phyloP scores from a whole-genome alignment of 1,139 yeast genomes.

The Pneumocystis oryctolagi region DNA sequence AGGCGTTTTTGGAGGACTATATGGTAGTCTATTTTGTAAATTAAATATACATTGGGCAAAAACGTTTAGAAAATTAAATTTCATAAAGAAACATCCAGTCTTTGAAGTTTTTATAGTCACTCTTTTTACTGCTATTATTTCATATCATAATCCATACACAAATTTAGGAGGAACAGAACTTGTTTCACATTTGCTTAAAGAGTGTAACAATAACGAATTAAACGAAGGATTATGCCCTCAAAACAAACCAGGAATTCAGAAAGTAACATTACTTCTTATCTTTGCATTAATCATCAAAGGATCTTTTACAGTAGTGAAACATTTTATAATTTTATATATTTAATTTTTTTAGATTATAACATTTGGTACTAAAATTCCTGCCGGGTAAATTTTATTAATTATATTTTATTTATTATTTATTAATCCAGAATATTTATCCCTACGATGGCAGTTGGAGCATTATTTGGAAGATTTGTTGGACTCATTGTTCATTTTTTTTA shows the following conservation, averaged over 20 bases:
- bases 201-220: neutral
- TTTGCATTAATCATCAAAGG: slow-evolving; percentile 16
- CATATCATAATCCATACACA: slow-evolving; percentile 41
- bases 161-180: slow-evolving; percentile 42
- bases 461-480: slow-evolving; percentile 44
- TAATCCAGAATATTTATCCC: slow-evolving; percentile 39
- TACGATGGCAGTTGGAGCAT: slow-evolving; percentile 53
- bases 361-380: slow-evolving; percentile 48
- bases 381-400: slow-evolving; percentile 27
- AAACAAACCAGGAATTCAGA: neutral
- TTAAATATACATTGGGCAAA: slow-evolving; percentile 39
- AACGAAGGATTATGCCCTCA: neutral
- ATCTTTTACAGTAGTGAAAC: slow-evolving; percentile 19
- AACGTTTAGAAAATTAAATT: slow-evolving; percentile 26
- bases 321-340: slow-evolving; percentile 15
- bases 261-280: neutral
- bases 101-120: slow-evolving; percentile 38
- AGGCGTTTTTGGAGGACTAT: slow-evolving; percentile 44
- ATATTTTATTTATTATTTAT: neutral
- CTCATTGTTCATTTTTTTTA: slow-evolving; percentile 29
- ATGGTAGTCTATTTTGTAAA: slow-evolving; percentile 42
- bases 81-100: slow-evolving; percentile 31
- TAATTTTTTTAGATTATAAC: slow-evolving; percentile 40
- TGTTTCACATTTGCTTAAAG: slow-evolving; percentile 29
- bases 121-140: slow-evolving; percentile 34